Percentiles rank a stretch among this genome's conserved stretches.
Evolutionary conservation across 1,139 yeast species (phyloP).

Genomic region (Waltiozyma sp.): DNA sequence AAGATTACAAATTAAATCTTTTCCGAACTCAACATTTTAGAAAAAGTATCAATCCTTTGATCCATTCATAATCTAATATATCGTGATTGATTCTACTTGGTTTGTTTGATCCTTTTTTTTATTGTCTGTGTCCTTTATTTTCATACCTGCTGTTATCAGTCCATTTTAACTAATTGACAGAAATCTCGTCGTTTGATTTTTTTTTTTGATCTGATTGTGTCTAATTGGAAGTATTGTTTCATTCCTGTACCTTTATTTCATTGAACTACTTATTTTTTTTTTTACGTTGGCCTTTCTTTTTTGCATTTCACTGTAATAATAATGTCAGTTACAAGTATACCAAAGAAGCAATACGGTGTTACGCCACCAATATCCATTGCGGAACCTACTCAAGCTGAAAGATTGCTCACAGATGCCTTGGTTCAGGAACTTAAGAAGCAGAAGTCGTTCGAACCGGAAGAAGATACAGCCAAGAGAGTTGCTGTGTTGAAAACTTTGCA

Average conservation of each 20-base stretch:
- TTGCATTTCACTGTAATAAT: not conserved
- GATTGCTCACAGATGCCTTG: constrained; percentile 58
- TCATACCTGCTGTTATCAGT: not conserved
- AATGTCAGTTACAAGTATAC: not conserved
- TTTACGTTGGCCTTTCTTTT: too few species aligned
- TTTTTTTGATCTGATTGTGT: too few species aligned
- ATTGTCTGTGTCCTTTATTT: not conserved
- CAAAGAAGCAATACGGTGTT: constrained; percentile 53
- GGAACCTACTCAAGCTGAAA: constrained; percentile 77
- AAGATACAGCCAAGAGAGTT: constrained; percentile 68
- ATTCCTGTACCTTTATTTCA: too few species aligned
- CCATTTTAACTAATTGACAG: not conserved
- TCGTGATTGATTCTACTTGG: not conserved
- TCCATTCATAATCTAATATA: too few species aligned
- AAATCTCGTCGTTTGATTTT: not conserved
- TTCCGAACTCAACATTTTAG: too few species aligned
- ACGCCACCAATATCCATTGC: constrained; percentile 82
- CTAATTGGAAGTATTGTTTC: too few species aligned
- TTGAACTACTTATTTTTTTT: too few species aligned
- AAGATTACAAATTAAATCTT: too few species aligned
- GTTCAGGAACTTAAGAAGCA: constrained; percentile 72
- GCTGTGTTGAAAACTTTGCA: constrained; percentile 65
- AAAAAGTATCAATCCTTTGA: too few species aligned
- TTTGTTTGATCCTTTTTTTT: not conserved
- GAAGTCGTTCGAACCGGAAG: constrained; percentile 83